Evolutionary conservation across 208 protist genomes (phyloP).

Genomic region (Leptomonas pyrrhocoris): DNA sequence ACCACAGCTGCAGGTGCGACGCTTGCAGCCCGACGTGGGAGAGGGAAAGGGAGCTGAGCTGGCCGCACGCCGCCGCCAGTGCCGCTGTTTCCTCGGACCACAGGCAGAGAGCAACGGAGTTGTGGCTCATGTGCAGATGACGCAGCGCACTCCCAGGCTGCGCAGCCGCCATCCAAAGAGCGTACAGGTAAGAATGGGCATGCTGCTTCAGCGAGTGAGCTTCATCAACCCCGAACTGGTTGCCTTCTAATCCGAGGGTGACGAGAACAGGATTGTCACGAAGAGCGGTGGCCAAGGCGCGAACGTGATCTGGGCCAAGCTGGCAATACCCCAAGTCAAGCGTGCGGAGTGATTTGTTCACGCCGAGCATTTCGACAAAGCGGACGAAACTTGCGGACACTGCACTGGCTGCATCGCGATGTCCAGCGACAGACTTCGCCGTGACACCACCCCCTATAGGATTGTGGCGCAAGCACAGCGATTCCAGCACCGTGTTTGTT

Average conservation of each 20-base stretch:
- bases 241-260: slow-evolving; percentile 72
- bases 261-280: slow-evolving; percentile 45
- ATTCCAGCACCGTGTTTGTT: slow-evolving; percentile 60
- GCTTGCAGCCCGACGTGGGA: slow-evolving; percentile 45
- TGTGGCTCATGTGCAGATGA: slow-evolving; percentile 67
- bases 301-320: slow-evolving; percentile 50
- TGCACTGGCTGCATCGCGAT: slow-evolving; percentile 24
- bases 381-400: slow-evolving; percentile 51
- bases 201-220: slow-evolving; percentile 12
- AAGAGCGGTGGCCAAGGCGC: slow-evolving; percentile 44
- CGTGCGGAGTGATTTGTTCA: slow-evolving; percentile 53
- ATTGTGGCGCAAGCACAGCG: slow-evolving; percentile 77
- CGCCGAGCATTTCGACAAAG: slow-evolving; percentile 45
- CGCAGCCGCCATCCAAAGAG: slow-evolving; percentile 37
- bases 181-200: slow-evolving; percentile 50
- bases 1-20: slow-evolving; percentile 57
- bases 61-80: slow-evolving; percentile 44
- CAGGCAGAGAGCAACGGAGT: slow-evolving; percentile 59
- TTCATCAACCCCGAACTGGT: slow-evolving; percentile 45
- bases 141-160: slow-evolving; percentile 38
- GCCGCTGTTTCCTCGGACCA: slow-evolving; percentile 54
- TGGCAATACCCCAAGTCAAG: slow-evolving; percentile 79
- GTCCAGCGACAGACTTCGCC: slow-evolving; percentile 6
- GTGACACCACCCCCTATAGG: slow-evolving; percentile 43
- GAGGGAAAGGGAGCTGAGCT: slow-evolving; percentile 57